These are phyloP conservation scores for Zygoascus ofunaensis DNA, from an alignment of 805 yeast species.

Conservation along the genomic window DNA sequence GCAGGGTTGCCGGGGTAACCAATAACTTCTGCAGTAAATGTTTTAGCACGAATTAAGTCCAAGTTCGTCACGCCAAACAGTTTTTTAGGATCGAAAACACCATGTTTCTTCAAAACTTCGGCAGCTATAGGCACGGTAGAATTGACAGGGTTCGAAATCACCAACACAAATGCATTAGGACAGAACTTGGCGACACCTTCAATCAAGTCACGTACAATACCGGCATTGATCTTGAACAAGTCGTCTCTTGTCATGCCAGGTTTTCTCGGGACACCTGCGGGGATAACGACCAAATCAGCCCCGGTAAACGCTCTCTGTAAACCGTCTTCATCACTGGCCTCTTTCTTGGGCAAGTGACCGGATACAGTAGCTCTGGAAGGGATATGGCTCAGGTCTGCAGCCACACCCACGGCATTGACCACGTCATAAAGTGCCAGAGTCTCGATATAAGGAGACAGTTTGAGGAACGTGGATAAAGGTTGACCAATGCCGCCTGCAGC, in stretches of 20 bases:
- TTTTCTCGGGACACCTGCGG: slow-evolving; percentile 89
- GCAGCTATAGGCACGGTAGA: slow-evolving; percentile 87
- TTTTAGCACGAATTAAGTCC: slow-evolving; percentile 81
- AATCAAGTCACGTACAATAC: slow-evolving; percentile 65
- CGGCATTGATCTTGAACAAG: slow-evolving; percentile 73
- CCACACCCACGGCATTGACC: slow-evolving; percentile 77
- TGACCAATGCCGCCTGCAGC: slow-evolving; percentile 96
- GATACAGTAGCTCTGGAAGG: slow-evolving; percentile 54
- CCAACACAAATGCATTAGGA: slow-evolving; percentile 67
- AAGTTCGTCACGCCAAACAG: slow-evolving; percentile 85
- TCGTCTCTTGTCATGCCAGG: slow-evolving; percentile 95
- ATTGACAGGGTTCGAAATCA: slow-evolving; percentile 91
- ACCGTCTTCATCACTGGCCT: slow-evolving; percentile 37
- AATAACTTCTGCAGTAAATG: slow-evolving; percentile 54
- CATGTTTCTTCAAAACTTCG: slow-evolving; percentile 60
- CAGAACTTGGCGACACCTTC: slow-evolving; percentile 62
- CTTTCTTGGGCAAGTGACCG: slow-evolving; percentile 46
- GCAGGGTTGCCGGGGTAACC: slow-evolving; percentile 35
- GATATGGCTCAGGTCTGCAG: slow-evolving; percentile 80
- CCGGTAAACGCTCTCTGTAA: slow-evolving; percentile 61
- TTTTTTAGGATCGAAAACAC: slow-evolving; percentile 59
- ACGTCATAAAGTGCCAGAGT: slow-evolving; percentile 77
- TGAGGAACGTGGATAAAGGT: slow-evolving; percentile 74
- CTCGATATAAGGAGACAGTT: slow-evolving; percentile 52
- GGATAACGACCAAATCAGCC: slow-evolving; percentile 80